A percentile compares a stretch with the other conserved stretches of the same genome.
phyloP scores from a whole-genome alignment of 2,329 filamentous ascomycete species.

The Alternaria sp. region DNA sequence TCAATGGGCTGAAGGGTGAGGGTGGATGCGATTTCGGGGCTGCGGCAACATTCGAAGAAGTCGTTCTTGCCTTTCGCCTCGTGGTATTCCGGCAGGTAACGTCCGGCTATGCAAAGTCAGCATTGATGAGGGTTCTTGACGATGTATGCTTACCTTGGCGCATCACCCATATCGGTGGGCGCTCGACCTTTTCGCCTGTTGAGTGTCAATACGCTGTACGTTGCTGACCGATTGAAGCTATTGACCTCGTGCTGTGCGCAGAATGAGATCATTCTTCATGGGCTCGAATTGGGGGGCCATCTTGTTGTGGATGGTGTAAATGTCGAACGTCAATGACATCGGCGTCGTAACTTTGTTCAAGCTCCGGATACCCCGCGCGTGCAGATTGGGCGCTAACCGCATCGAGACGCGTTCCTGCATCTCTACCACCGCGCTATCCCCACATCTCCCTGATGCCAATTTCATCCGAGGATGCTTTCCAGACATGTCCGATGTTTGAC shows the following conservation, averaged over 20 bases:
- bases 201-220: slow-evolving; percentile 21
- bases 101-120: slow-evolving; percentile 69
- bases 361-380: slow-evolving; percentile 35
- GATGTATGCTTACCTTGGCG: slow-evolving; percentile 74
- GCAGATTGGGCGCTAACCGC: slow-evolving; percentile 18
- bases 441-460: slow-evolving; percentile 1
- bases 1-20: slow-evolving; percentile 95
- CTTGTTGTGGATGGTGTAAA: slow-evolving; percentile 31
- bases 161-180: slow-evolving; percentile 99
- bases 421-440: not conserved
- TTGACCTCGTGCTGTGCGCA: slow-evolving; percentile 86
- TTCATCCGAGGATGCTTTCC: slow-evolving; percentile 24
- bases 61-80: slow-evolving; percentile 88
- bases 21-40: slow-evolving; percentile 89
- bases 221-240: not conserved
- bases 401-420: slow-evolving; percentile 29
- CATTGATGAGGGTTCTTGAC: not conserved
- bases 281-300: slow-evolving; percentile 80
- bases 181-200: slow-evolving; percentile 84
- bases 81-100: slow-evolving; percentile 98
- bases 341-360: slow-evolving; percentile 11
- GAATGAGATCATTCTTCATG: slow-evolving; percentile 88
- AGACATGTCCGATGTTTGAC: slow-evolving; percentile 11
- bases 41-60: slow-evolving; percentile 97
- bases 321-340: slow-evolving; percentile 14